Base-by-base conservation (phyloP, 2,329 filamentous ascomycete species). In the Phyllosticta capitalensis region DNA sequence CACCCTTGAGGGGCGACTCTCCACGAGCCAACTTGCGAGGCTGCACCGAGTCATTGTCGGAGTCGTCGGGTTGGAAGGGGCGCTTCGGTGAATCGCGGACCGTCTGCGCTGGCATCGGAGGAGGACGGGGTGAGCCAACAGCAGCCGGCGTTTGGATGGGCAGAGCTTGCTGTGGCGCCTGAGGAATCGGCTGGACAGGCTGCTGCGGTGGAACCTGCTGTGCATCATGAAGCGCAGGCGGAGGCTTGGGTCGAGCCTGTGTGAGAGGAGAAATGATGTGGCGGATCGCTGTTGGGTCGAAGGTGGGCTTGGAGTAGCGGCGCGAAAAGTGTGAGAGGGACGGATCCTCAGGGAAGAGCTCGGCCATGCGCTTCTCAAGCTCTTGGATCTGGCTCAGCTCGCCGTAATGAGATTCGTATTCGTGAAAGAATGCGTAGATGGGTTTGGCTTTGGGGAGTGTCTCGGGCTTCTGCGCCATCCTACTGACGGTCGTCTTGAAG, bases 371-470 rank as follows among this genome's bases (percentile, higher is more conserved):
- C 67, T 87, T 87, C 73, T 99, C 95, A 17, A 99, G 80, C 70
- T 95, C 94, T 64, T 86, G 84, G 58, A 99, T 90, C 67, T 97
- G 92, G 5, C 88, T 84, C 5, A 97, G 81, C 70, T 99, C 94
- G 59, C 95, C 94, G 68, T 92, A 99, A 64, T 91, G 86, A 10
- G 91, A 92, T 75, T 99, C 94, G 70, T 95, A 96, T 66, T 92
- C 88, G 74, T 99, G 92, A 72, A 99, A 92, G 74, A 92, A 97
- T 2, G 85, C 80, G 67, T 95, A 96, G 0, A 99, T 82, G 0
- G 88, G 83, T 71, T 94, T 95, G 9, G 92, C 85, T 68, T 91
- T 94, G 58, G 80, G 75, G 0, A 87, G 76, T 10, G 84, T 83
- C 65, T 91, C 89, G 0, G 89, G 84, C 65, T 92, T 94, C 22